Evolutionary conservation across 1,284 basidiomycete species (phyloP), one percentile per base, ranked within the genome.

Genomic region (Vanrija sp.): DNA sequence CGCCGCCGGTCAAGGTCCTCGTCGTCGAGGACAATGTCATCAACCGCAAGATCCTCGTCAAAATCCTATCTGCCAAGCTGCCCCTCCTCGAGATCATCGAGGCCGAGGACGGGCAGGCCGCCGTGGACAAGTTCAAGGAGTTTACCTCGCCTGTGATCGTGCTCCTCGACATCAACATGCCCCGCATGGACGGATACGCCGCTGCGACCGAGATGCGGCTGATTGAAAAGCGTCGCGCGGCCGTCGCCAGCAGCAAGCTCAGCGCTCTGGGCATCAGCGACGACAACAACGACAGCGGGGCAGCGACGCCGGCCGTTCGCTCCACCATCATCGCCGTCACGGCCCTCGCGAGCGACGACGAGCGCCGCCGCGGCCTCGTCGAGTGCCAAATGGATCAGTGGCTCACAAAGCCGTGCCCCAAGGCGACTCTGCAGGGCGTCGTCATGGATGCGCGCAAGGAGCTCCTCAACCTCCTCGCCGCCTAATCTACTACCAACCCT

Each of bases 151-250:
- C 63, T 3, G 56, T 43, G 8, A 64, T 68, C n/a, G 67, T 73
- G 9, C 56, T 75, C 12, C 62, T 74, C 15, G 73, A 75, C 49
- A 74, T 75, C 55, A 75, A 73, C 55, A 75, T 75, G 73, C 73
- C 73, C 6, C 62, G 61, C 16, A 71, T 72, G 64, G 71, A 75
- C 56, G 73, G 73, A 6, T 75, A 67, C 55, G 59, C 65, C 18
- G 69, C 73, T 1, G 66, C 66, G 15, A 42, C 57, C 9, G 68
- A 70, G 49, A 71, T 71, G 69, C 58, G 70, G 14, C 53, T 57
- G 27, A 54, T 67, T 22, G 72, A 75, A 49, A 62, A 62, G 48
- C 47, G 43, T n/a, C 51, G 45, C 31, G 42, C 43, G n/a, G 23
- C 20, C 4, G 16, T 19, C 8, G 25, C 39, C 8, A 16, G 6